Evolutionary conservation across 345 rosid genomes (phyloP).

Genomic region (Microcos paniculata): DNA sequence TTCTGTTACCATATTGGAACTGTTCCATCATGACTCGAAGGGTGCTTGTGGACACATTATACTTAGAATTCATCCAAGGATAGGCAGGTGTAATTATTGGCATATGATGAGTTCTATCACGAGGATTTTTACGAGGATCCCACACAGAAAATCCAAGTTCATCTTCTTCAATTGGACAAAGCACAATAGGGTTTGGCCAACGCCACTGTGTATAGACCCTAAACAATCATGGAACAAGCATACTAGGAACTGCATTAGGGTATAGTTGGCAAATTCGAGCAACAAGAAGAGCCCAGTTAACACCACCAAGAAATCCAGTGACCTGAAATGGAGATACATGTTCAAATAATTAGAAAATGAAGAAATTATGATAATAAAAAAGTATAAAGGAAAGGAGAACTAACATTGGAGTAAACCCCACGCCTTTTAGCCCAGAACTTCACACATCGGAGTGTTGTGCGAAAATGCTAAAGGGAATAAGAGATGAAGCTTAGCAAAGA

Average conservation of each 20-base stretch:
- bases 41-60: conserved; percentile 70
- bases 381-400: conserved; percentile 9
- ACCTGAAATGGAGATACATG: conserved; percentile 39
- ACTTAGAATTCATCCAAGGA: conserved; percentile 81
- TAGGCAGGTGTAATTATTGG: conserved; percentile 76
- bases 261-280: conserved; percentile 75
- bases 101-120: conserved; percentile 66
- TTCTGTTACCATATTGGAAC: conserved; percentile 60
- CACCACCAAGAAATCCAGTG: conserved; percentile 82
- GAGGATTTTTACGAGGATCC: conserved; percentile 72
- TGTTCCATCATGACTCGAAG: conserved; percentile 74
- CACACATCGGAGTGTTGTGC: conserved; percentile 60
- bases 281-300: conserved; percentile 77
- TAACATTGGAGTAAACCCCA: conserved; percentile 73
- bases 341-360: neutral
- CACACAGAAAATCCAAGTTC: conserved; percentile 70
- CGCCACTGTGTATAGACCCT: conserved; percentile 75
- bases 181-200: conserved; percentile 80
- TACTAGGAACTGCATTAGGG: conserved; percentile 67
- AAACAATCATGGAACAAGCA: conserved; percentile 68
- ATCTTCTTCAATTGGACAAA: conserved; percentile 62
- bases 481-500: neutral
- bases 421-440: conserved; percentile 76
- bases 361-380: neutral
- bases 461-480: conserved; percentile 44